Percentiles rank a stretch among this genome's conserved stretches.
These are phyloP conservation scores for Scedosporium dehoogii DNA, from an alignment of 2,329 filamentous ascomycete species.

Conservation along the genomic window DNA sequence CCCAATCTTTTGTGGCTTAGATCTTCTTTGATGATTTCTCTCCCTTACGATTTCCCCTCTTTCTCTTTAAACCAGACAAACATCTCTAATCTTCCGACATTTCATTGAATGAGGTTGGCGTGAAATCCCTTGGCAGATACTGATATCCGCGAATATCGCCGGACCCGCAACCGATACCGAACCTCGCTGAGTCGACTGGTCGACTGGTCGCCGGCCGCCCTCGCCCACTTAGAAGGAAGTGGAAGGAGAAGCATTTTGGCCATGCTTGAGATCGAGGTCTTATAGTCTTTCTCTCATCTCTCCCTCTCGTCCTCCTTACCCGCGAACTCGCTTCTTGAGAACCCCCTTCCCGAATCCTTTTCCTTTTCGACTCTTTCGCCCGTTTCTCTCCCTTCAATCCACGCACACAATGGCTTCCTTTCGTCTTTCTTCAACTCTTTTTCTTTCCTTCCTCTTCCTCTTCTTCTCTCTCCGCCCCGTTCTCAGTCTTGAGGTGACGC, in stretches of 20 bases:
- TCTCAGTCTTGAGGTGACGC: conserved; percentile 33
- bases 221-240: neutral
- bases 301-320: neutral
- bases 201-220: neutral
- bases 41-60: neutral
- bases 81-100: neutral
- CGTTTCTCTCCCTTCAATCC: neutral
- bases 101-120: neutral
- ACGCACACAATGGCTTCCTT: conserved; percentile 2
- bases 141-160: neutral
- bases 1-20: neutral
- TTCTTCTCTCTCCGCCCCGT: neutral
- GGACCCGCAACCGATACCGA: neutral
- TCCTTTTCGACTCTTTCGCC: neutral
- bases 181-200: neutral
- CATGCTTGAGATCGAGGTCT: neutral
- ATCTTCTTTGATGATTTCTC: neutral
- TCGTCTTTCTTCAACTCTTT: neutral
- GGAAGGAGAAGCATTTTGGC: neutral
- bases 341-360: neutral
- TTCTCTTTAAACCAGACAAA: neutral
- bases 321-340: neutral
- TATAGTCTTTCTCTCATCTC: neutral
- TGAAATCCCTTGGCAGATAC: neutral
- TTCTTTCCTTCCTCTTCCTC: conserved; percentile 1